Evolutionary conservation across 495 filamentous ascomycete species (phyloP), one percentile per base, ranked within the genome.

Genomic region (Penicillium lividum): DNA sequence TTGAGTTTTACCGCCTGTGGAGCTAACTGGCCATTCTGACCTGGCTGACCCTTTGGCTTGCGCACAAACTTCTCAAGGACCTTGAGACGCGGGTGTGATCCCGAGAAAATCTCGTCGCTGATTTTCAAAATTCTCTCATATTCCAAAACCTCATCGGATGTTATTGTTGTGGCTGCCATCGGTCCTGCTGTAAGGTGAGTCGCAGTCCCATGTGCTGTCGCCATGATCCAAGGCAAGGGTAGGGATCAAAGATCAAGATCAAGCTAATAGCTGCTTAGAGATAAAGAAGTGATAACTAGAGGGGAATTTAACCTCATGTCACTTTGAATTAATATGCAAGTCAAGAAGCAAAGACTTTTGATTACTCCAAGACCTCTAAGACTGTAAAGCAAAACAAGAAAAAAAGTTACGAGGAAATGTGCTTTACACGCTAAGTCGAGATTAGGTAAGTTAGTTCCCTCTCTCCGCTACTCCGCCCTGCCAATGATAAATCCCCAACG

Each of bases 81-180:
- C 59, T 87, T 91, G 72, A 93, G 82, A 60, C 84, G 83, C 51
- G 89, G 84, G 72, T 94, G 90, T 62, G 81, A 84, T 51, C 88
- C 88, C 59, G 86, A 79, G 70, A 89, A 80, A 55, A 96, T 82
- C 48, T 88, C 82, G 79, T 93, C 87, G 64, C 84, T 87, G 64
- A 96, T 85, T 56, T 74, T 81, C 54, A 92, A 68, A 63, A 96
- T 86, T 68, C 88, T 90, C 65, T 88, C 82, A 73, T 86, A 90
- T 67, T 90, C 84, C 51, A 65, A 60, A n/a, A 68, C 50, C 56
- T 75, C 76, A 61, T 76, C 60, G 27, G 49, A 51, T 47, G 54
- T 51, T 57, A 70, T 65, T 36, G 74, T 64, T 34, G 74, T 56
- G 36, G 68, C 43, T 62, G 73, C 46, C 52, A 67, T 60, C 58